Percentiles rank a stretch among this genome's conserved stretches.
phyloP scores from a whole-genome alignment of 768 basidiomycete species.

The Auricularia heimuer region DNA sequence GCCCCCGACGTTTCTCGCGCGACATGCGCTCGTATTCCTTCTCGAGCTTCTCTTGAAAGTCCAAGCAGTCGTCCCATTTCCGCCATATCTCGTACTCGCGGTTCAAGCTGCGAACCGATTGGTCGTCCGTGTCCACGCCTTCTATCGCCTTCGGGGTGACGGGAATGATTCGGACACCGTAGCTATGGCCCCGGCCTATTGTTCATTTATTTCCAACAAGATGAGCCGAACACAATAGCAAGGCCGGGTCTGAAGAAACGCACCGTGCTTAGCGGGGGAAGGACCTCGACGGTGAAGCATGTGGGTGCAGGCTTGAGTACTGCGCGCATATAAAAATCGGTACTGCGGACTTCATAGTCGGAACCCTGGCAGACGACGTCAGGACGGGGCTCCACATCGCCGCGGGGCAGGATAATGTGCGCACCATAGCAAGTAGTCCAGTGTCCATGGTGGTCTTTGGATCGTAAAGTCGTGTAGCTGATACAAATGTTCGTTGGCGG shows the following conservation, averaged over 20 bases:
- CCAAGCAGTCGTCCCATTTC: conserved; percentile 74
- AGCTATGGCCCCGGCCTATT: conserved; percentile 43
- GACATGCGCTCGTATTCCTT: conserved; percentile 52
- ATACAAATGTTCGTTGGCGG: neutral
- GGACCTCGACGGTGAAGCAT: conserved; percentile 48
- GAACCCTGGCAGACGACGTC: neutral
- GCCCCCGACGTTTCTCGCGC: conserved; percentile 55
- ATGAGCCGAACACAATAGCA: neutral
- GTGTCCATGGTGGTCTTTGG: neutral
- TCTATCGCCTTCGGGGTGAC: conserved; percentile 14
- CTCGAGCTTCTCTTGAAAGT: conserved; percentile 64
- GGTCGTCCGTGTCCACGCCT: conserved; percentile 12
- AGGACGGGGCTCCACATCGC: neutral
- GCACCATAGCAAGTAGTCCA: neutral
- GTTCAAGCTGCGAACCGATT: conserved; percentile 16
- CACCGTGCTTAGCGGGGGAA: conserved; percentile 52
- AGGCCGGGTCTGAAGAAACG: conserved; percentile 8
- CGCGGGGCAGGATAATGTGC: neutral
- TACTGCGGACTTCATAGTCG: neutral
- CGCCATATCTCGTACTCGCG: conserved; percentile 67
- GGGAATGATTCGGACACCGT: conserved; percentile 53
- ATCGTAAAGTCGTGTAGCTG: neutral
- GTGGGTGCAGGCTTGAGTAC: conserved; percentile 50
- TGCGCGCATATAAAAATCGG: conserved; percentile 41
- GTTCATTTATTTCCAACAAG: neutral